phyloP scores from a whole-genome alignment of 1,284 basidiomycete species.

The Cystobasidiaceae sp. region DNA sequence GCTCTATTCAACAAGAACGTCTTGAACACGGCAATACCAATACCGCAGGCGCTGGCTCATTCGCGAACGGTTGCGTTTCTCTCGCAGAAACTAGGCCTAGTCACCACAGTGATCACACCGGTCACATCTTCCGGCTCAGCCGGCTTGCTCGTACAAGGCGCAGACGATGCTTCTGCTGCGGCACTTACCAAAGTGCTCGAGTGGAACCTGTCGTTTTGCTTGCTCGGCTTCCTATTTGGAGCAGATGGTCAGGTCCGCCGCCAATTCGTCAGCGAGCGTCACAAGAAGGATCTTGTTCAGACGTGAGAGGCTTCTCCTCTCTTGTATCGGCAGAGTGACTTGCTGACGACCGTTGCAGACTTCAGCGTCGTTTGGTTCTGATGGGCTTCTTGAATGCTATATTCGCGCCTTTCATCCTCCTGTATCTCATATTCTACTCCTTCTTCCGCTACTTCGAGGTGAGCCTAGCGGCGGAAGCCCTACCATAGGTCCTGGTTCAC shows the following conservation, averaged over 20 bases:
- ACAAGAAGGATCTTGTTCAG: constrained; percentile 69
- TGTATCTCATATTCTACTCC: constrained; percentile 95
- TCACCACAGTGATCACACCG: constrained; percentile 33
- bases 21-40: constrained; percentile 73
- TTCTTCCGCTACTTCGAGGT: constrained; percentile 99
- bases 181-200: constrained; percentile 78
- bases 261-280: constrained; percentile 79
- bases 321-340: not conserved
- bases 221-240: constrained; percentile 92
- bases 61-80: constrained; percentile 31
- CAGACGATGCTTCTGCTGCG: constrained; percentile 46
- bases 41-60: constrained; percentile 54
- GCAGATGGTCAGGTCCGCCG: constrained; percentile 76
- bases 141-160: constrained; percentile 29
- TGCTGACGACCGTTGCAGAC: constrained; percentile 50
- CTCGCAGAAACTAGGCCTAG: constrained; percentile 36
- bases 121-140: constrained; percentile 9
- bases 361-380: constrained; percentile 81
- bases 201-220: constrained; percentile 91
- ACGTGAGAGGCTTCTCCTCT: constrained; percentile 60
- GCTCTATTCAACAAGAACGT: constrained; percentile 96
- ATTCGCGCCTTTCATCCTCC: constrained; percentile 92
- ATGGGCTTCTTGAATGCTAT: constrained; percentile 93
- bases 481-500: not conserved
- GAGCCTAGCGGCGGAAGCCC: constrained; percentile 37